Evolutionary conservation across 306 rosid genomes (phyloP), one percentile per base, ranked within the genome.

Genomic region (Sicyos baderoa): DNA sequence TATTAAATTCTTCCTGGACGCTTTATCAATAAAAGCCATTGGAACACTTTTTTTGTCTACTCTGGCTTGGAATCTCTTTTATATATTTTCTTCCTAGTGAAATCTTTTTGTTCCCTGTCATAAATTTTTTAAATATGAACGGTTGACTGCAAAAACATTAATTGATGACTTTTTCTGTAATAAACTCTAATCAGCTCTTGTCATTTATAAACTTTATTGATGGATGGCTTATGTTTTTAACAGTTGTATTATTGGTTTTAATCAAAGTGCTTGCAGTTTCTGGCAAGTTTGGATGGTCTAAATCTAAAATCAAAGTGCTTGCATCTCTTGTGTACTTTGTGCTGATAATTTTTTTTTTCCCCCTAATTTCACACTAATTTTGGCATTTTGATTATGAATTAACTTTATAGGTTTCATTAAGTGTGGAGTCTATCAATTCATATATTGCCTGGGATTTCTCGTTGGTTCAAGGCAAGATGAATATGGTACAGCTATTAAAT

Each of bases 401-500:
- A 44, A 56, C 23, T 75, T 73, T 47, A 25, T 79, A 93, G 99
- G 89, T 93, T 79, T 78, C 79, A 40, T 82, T 93, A 73, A 58
- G 87, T 6, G 97, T 93, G 85, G 99, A 93, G 68, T 52, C 87
- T 0, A 66, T 85, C 60, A 93, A 93, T 81, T 93, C 99, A 0
- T 93, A 89, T 64, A 89, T 93, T 77, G 99, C 99, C 8, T 93
- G 99, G 99, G 99, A 93, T 75, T 93, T 93, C 84, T 84, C 94
- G 6, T 67, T 93, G 76, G 82, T 88, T 58, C 99, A 93, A 77
- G 87, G 99, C 79, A 93, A 81, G 88, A 86, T 93, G 54, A 84
- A 79, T 76, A 68, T 90, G 99, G 99, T 93, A 89, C 81, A 50
- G 73, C 73, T 75, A 54, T 84, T 65, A 59, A 74, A 71, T 62